Evolutionary conservation across 1,139 yeast species (phyloP).

Genomic region (Candida tetrigidarum): DNA sequence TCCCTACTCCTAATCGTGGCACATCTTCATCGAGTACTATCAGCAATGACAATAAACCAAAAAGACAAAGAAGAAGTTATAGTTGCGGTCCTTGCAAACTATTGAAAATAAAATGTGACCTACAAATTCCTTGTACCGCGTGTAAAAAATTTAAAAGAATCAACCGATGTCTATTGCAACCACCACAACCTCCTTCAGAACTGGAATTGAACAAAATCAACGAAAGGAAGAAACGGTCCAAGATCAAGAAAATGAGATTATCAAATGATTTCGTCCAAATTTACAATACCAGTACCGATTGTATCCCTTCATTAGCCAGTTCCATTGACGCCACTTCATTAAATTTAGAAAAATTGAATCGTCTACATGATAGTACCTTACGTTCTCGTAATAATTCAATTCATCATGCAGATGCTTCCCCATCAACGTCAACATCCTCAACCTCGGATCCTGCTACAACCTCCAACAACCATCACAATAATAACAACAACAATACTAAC

Average conservation of each 20-base stretch:
- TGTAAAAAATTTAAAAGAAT: conserved; percentile 49
- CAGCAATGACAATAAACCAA: conserved; percentile 16
- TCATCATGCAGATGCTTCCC: background rate
- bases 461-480: no score
- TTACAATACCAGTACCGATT: conserved; percentile 14
- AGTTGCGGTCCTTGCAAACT: conserved; percentile 61
- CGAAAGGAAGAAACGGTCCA: conserved; percentile 28
- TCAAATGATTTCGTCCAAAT: conserved; percentile 16
- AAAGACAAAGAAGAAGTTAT: conserved; percentile 51
- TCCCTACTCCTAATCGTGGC: background rate
- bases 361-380: conserved; percentile 1
- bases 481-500: no score
- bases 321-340: conserved; percentile 13
- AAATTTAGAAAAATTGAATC: conserved; percentile 5
- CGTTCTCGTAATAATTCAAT: background rate
- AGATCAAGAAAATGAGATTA: conserved; percentile 17
- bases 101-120: conserved; percentile 58
- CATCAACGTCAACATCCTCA: background rate
- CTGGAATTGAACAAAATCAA: conserved; percentile 28
- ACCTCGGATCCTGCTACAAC: no score
- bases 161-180: conserved; percentile 40
- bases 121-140: conserved; percentile 51
- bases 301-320: conserved; percentile 16
- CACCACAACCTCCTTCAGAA: conserved; percentile 52
- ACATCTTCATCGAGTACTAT: background rate